Evolutionary conservation across 345 rosid genomes (phyloP).

Genomic region (Lepidium sativum): DNA sequence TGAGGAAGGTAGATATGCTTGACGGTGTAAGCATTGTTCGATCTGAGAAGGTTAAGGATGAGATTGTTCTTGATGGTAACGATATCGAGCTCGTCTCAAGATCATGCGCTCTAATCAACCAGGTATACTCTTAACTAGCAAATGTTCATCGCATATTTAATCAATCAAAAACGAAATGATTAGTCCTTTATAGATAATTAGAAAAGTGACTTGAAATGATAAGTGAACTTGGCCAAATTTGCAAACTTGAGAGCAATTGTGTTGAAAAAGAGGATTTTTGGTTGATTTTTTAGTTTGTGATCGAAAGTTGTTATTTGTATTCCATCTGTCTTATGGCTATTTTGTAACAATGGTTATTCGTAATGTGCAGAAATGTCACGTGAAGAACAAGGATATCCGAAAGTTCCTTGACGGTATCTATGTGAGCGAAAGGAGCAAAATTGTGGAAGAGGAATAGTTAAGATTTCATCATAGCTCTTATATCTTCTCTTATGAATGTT

Average conservation of each 20-base stretch:
- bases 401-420: slow-evolving; percentile 64
- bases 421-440: slow-evolving; percentile 50
- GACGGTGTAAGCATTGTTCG: slow-evolving; percentile 47
- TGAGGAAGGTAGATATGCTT: slow-evolving; percentile 56
- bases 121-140: slow-evolving; percentile 24
- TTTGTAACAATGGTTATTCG: not conserved
- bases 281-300: not conserved
- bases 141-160: too few relatives aligned
- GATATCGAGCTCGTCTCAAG: slow-evolving; percentile 56
- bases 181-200: not conserved
- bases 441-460: slow-evolving; percentile 19
- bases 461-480: not conserved
- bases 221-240: not conserved
- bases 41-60: slow-evolving; percentile 64
- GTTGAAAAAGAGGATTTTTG: not conserved
- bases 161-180: not conserved
- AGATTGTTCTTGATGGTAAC: slow-evolving; percentile 49
- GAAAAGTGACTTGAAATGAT: not conserved
- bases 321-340: not conserved
- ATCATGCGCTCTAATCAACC: slow-evolving; percentile 54
- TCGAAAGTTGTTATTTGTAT: too few relatives aligned
- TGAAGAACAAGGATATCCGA: slow-evolving; percentile 60
- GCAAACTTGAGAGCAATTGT: not conserved
- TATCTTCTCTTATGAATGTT: not conserved
- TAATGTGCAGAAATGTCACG: slow-evolving; percentile 46